Percentiles rank a stretch among this genome's conserved stretches.
phyloP scores from a whole-genome alignment of 352 stramenopile genomes.

The Globisporangium paddicum region DNA sequence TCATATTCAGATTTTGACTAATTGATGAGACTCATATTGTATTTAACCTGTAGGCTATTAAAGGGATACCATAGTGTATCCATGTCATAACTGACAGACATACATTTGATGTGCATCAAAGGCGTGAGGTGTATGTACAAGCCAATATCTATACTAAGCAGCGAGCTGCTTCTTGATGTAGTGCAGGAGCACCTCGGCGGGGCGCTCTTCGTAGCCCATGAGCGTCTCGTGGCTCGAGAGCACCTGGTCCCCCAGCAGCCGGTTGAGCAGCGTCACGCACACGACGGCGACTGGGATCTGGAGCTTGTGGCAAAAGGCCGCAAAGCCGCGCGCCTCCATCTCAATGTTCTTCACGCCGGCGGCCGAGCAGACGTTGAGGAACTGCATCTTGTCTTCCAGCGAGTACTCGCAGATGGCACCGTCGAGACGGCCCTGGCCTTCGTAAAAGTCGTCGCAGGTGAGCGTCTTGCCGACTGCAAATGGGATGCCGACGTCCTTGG shows the following conservation, averaged over 20 bases:
- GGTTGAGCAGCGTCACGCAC: slow-evolving; percentile 73
- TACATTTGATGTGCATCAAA: too few species aligned
- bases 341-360: slow-evolving; percentile 77
- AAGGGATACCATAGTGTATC: too few species aligned
- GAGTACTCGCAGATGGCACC: slow-evolving; percentile 76
- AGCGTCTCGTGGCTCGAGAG: slow-evolving; percentile 46
- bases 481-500: slow-evolving; percentile 37
- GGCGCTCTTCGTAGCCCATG: slow-evolving; percentile 50
- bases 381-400: slow-evolving; percentile 69
- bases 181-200: slow-evolving; percentile 47
- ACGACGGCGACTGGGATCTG: slow-evolving; percentile 60
- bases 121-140: too few species aligned
- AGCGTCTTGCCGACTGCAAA: slow-evolving; percentile 72
- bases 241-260: slow-evolving; percentile 65
- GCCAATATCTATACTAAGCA: too few species aligned
- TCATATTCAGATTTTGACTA: too few species aligned
- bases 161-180: slow-evolving; percentile 62
- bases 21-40: too few species aligned
- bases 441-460: slow-evolving; percentile 81
- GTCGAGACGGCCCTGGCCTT: slow-evolving; percentile 71
- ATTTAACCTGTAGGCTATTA: too few species aligned
- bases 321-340: slow-evolving; percentile 71
- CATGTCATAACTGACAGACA: too few species aligned
- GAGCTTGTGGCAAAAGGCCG: slow-evolving; percentile 66
- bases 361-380: slow-evolving; percentile 44